Conservation (phyloP, 495 filamentous ascomycete genomes). For the Aspergillus conjunctus region DNA sequence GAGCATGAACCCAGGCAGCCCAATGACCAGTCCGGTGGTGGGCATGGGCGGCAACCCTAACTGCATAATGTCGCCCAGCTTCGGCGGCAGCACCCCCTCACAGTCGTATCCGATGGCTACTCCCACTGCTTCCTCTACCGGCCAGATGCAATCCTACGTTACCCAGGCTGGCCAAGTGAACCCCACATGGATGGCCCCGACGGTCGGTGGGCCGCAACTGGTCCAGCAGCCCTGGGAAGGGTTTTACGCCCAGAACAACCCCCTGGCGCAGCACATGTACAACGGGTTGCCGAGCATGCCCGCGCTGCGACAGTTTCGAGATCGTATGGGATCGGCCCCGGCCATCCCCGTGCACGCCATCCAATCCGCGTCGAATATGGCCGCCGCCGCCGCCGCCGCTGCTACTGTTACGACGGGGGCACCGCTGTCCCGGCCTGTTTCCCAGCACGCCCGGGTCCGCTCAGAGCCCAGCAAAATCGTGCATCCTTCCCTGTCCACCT, state of each 20-base stretch:
- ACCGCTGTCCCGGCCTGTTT: not conserved
- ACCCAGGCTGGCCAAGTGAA: conserved; percentile 21
- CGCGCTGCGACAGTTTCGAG: conserved; percentile 40
- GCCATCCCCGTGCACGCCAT: conserved; percentile 36
- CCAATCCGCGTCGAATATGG: conserved; percentile 26
- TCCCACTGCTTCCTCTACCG: conserved; percentile 16
- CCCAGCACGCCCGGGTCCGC: conserved; percentile 28
- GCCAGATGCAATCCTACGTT: conserved; percentile 38
- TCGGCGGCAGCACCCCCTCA: conserved; percentile 30
- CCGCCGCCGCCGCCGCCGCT: conserved; percentile 1
- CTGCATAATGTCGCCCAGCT: conserved; percentile 38
- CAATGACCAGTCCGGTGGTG: conserved; percentile 34
- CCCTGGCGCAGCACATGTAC: conserved; percentile 22
- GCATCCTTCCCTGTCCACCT: not conserved
- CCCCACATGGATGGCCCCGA: conserved; percentile 21
- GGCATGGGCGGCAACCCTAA: conserved; percentile 23
- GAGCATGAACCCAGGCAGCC: conserved; percentile 27
- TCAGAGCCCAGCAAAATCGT: conserved; percentile 25
- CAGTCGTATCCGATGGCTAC: conserved; percentile 28
- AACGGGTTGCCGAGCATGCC: conserved; percentile 26
- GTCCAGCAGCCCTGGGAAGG: conserved; percentile 31
- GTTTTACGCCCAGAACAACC: conserved; percentile 19
- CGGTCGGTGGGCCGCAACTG: conserved; percentile 15
- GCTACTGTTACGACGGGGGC: conserved; percentile 8
- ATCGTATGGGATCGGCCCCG: conserved; percentile 44